Evolutionary conservation across 73 alveolate species (phyloP).

Genomic region (Paramecium tetraurelia): DNA sequence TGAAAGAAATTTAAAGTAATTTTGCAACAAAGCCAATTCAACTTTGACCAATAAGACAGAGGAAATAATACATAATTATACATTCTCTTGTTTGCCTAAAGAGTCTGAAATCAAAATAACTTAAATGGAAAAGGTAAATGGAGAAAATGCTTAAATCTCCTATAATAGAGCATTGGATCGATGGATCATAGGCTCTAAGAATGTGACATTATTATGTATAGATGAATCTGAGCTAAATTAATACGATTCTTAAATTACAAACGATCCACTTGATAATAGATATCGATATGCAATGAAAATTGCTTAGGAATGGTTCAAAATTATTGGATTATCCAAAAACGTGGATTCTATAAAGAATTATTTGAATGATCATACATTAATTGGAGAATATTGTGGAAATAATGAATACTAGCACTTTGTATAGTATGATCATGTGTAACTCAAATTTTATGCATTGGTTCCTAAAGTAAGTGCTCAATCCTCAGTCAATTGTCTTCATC

Average conservation of each 20-base stretch:
- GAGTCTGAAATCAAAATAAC: background rate
- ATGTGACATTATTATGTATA: background rate
- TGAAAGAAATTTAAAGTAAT: background rate
- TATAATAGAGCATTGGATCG: background rate
- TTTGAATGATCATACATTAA: background rate
- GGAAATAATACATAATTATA: background rate
- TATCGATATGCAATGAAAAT: background rate
- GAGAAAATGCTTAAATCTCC: slow-evolving; percentile 3
- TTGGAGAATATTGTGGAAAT: slow-evolving; percentile 39
- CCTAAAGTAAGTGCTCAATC: background rate
- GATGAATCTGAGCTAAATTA: background rate
- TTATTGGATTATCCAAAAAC: background rate
- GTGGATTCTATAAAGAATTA: background rate
- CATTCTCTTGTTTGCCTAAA: background rate
- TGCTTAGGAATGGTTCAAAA: background rate
- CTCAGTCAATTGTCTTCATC: background rate
- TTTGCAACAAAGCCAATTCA: background rate
- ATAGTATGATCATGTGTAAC: background rate
- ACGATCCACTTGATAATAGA: background rate
- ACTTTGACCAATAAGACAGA: background rate
- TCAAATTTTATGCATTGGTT: slow-evolving; percentile 12
- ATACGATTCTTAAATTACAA: background rate
- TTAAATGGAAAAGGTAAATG: background rate
- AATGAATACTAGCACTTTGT: background rate
- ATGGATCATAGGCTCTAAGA: background rate